Evolutionary conservation across 768 basidiomycete genomes (phyloP).

Genomic region (Naganishia vishniacii): DNA sequence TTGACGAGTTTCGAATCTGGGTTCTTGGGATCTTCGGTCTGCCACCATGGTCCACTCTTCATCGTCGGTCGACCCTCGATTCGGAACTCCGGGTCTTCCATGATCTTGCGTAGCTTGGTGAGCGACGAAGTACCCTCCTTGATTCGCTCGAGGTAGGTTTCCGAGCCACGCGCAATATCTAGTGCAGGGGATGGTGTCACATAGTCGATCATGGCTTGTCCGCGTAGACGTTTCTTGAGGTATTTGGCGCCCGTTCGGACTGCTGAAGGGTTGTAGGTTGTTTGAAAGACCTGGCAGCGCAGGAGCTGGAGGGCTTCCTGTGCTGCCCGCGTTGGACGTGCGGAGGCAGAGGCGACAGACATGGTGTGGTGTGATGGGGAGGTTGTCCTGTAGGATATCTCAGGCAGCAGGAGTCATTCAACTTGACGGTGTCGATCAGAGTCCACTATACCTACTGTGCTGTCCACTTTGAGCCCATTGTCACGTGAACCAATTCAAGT

Average conservation of each 20-base stretch:
- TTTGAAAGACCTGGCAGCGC: conserved; percentile 64
- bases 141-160: conserved; percentile 4
- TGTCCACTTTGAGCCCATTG: neutral
- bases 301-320: conserved; percentile 32
- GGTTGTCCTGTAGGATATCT: neutral
- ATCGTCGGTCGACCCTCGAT: conserved; percentile 22
- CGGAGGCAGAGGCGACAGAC: neutral
- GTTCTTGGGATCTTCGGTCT: conserved; percentile 18
- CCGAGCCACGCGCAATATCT: conserved; percentile 6
- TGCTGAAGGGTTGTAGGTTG: conserved; percentile 75
- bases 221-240: conserved; percentile 70
- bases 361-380: neutral
- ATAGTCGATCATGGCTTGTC: conserved; percentile 79
- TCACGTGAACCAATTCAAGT: neutral
- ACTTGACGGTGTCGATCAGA: neutral
- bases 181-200: conserved; percentile 55
- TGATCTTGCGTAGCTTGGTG: conserved; percentile 14
- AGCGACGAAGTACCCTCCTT: conserved; percentile 12
- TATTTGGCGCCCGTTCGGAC: conserved; percentile 87
- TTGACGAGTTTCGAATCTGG: conserved; percentile 12
- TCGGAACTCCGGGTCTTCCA: conserved; percentile 23
- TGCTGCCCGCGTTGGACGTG: conserved; percentile 14
- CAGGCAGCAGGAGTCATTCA: no score
- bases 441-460: neutral
- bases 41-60: conserved; percentile 16